Evolutionary conservation across 768 basidiomycete species (phyloP).

Genomic region (Agrocybe pediades): DNA sequence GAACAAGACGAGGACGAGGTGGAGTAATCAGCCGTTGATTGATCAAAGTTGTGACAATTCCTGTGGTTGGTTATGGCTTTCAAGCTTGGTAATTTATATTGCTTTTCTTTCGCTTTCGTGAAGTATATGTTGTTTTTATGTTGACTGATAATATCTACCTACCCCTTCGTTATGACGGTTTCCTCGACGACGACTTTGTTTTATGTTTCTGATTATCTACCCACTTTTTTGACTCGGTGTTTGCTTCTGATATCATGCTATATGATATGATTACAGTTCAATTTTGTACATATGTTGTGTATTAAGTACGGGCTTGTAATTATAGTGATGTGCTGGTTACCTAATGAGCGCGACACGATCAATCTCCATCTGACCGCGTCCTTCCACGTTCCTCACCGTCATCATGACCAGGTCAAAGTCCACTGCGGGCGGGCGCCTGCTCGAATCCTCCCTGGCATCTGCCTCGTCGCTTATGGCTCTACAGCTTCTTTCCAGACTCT

Average conservation of each 20-base stretch:
- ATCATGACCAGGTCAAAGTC: neutral
- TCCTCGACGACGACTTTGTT: neutral
- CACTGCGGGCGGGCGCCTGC: constrained; percentile 14
- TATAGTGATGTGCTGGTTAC: constrained; percentile 14
- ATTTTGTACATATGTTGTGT: constrained; percentile 15
- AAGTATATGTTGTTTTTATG: constrained; percentile 1
- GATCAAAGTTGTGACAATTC: no score
- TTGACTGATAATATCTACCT: neutral
- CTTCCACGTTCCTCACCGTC: neutral
- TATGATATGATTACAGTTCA: constrained; percentile 16
- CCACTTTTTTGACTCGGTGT: neutral
- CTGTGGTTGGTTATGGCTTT: no score
- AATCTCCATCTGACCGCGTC: neutral
- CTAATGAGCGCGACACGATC: neutral
- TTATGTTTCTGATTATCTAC: neutral
- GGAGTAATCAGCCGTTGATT: constrained; percentile 13
- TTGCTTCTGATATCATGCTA: neutral
- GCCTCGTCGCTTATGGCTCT: constrained; percentile 75
- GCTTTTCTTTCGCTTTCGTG: constrained; percentile 5
- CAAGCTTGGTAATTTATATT: constrained; percentile 6
- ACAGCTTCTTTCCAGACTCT: constrained; percentile 79
- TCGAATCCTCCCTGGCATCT: constrained; percentile 41
- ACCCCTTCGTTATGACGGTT: neutral
- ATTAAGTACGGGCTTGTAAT: constrained; percentile 3
- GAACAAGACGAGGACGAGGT: constrained; percentile 14